A percentile compares a stretch with the other conserved stretches of the same genome.
Conservation (phyloP, 305 asterid genomes). For the Fraxinus dipetala region DNA sequence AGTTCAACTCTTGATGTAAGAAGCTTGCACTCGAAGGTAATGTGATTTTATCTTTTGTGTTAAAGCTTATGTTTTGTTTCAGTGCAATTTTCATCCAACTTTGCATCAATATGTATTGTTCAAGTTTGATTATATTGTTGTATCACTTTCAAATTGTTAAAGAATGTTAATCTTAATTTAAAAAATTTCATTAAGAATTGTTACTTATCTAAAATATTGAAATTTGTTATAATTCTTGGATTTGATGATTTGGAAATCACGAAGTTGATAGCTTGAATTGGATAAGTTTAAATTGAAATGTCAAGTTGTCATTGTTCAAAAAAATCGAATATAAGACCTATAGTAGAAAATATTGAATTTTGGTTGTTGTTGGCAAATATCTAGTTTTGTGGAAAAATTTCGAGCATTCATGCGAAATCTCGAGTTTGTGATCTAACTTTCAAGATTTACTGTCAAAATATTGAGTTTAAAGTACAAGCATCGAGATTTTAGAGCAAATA, state of each 20-base stretch:
- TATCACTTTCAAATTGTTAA: not conserved
- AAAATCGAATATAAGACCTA: not conserved
- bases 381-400: not conserved
- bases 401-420: not conserved
- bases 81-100: not conserved
- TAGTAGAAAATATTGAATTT: not conserved
- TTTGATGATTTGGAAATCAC: not conserved
- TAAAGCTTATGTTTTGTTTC: not conserved
- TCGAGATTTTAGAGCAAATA: not conserved
- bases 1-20: not conserved
- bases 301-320: not conserved
- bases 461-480: not conserved
- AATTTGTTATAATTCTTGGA: not conserved
- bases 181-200: not conserved
- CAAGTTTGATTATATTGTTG: not conserved
- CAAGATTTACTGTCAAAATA: not conserved
- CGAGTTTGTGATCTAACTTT: not conserved
- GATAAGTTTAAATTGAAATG: not conserved
- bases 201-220: not conserved
- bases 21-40: not conserved
- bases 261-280: not conserved
- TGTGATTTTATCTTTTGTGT: not conserved
- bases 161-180: not conserved
- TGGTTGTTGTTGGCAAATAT: not conserved
- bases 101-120: not conserved